phyloP scores from a whole-genome alignment of 148 eudicot species.

The Polygonum aviculare region DNA sequence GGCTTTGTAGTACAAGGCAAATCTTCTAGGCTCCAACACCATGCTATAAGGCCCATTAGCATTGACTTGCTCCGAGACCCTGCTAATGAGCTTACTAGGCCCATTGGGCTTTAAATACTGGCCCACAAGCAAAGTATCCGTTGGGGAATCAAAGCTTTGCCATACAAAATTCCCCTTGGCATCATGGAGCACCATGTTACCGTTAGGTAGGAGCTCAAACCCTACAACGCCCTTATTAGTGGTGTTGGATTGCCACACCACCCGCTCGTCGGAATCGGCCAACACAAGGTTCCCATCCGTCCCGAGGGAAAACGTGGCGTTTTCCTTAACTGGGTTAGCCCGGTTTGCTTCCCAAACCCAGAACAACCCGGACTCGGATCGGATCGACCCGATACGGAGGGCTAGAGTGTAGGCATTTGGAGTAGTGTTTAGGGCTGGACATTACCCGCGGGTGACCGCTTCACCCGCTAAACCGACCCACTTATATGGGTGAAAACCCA shows the following conservation, averaged over 20 bases:
- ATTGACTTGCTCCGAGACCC: slow-evolving; percentile 14
- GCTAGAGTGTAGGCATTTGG: slow-evolving; percentile 32
- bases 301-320: slow-evolving; percentile 20
- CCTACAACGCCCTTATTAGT: slow-evolving; percentile 26
- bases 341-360: slow-evolving; percentile 44
- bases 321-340: slow-evolving; percentile 27
- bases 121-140: slow-evolving; percentile 31
- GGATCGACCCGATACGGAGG: slow-evolving; percentile 10
- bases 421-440: too few species aligned
- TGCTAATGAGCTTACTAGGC: slow-evolving; percentile 20
- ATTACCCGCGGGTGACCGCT: too few species aligned
- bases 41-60: slow-evolving; percentile 24
- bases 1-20: slow-evolving; percentile 28
- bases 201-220: slow-evolving; percentile 23
- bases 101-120: slow-evolving; percentile 18
- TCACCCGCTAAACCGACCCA: too few species aligned
- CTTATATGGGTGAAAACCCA: too few species aligned
- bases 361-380: slow-evolving; percentile 12
- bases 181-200: slow-evolving; percentile 31
- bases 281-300: slow-evolving; percentile 25
- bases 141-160: slow-evolving; percentile 36
- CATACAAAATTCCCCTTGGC: slow-evolving; percentile 21
- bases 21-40: slow-evolving; percentile 15
- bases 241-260: slow-evolving; percentile 27
- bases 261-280: slow-evolving; percentile 22